Conservation (phyloP, 495 filamentous ascomycete genomes). For the Penicillium riverlandense region DNA sequence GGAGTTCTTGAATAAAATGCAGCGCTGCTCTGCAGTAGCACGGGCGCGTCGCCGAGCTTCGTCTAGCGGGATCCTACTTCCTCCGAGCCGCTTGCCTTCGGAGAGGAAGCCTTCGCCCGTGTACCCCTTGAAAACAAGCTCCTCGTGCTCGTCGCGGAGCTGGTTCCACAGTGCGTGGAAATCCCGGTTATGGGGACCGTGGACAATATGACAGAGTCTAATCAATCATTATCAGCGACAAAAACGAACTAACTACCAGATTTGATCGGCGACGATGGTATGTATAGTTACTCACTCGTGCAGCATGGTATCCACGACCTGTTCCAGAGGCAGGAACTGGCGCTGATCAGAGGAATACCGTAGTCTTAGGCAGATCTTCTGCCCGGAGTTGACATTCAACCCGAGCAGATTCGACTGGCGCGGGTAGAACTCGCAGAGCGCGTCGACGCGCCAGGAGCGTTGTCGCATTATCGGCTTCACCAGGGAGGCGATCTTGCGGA, state of each 20-base stretch:
- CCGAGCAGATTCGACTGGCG: conserved; percentile 67
- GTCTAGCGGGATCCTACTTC: conserved; percentile 54
- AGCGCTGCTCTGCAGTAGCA: conserved; percentile 66
- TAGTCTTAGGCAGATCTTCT: conserved; percentile 77
- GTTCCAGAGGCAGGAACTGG: conserved; percentile 74
- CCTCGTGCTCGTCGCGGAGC: conserved; percentile 76
- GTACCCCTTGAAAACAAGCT: conserved; percentile 71
- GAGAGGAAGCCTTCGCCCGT: conserved; percentile 87
- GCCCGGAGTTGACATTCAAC: conserved; percentile 69
- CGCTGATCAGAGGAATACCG: conserved; percentile 67
- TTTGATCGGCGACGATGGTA: conserved; percentile 2
- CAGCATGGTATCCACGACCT: conserved; percentile 85
- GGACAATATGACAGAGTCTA: conserved; percentile 74
- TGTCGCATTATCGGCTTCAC: conserved; percentile 96
- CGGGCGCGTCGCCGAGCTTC: conserved; percentile 74
- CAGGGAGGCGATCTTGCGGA: conserved; percentile 78
- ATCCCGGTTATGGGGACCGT: conserved; percentile 72
- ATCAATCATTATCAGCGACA: not conserved
- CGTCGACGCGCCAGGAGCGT: conserved; percentile 70
- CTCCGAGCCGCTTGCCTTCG: conserved; percentile 67
- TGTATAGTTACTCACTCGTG: conserved; percentile 57
- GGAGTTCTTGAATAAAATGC: conserved; percentile 50
- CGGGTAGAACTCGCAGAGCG: conserved; percentile 82
- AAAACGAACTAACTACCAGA: not conserved
- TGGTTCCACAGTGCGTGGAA: conserved; percentile 87